Evolutionary conservation across 1,284 basidiomycete species (phyloP).

Genomic region (Kalmanozyma brasiliensis): DNA sequence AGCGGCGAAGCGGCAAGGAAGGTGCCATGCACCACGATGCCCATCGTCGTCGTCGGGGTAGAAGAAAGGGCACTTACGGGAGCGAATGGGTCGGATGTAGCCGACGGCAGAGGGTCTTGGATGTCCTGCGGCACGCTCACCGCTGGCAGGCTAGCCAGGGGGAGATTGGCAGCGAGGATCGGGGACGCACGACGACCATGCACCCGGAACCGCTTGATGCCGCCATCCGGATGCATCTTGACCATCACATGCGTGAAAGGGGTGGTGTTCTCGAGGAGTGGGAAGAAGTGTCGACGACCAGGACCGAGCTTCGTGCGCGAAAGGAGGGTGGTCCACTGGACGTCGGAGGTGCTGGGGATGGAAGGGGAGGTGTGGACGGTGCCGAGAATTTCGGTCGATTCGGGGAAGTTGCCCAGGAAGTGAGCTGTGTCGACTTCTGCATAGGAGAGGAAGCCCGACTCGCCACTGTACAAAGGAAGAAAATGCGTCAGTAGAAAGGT

Average conservation of each 20-base stretch:
- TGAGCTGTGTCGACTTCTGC: constrained; percentile 92
- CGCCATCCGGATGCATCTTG: constrained; percentile 93
- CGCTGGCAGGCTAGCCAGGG: constrained; percentile 25
- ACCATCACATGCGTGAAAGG: constrained; percentile 85
- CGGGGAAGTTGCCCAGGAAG: constrained; percentile 96
- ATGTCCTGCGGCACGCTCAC: constrained; percentile 52
- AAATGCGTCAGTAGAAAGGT: constrained; percentile 1
- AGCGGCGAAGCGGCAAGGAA: constrained; percentile 35
- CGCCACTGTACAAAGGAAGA: constrained; percentile 22
- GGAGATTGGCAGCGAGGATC: constrained; percentile 25
- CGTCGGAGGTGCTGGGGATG: constrained; percentile 31
- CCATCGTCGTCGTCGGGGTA: constrained; percentile 8
- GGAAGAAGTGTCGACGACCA: constrained; percentile 88
- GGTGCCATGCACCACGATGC: constrained; percentile 20
- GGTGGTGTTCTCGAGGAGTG: constrained; percentile 74
- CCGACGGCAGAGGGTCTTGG: constrained; percentile 45
- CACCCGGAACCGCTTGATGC: constrained; percentile 88
- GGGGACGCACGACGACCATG: constrained; percentile 74
- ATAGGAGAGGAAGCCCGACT: constrained; percentile 76
- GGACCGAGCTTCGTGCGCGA: constrained; percentile 84
- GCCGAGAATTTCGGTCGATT: constrained; percentile 81
- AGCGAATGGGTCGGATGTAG: constrained; percentile 34
- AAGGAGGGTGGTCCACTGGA: constrained; percentile 80
- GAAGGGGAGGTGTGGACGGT: constrained; percentile 69
- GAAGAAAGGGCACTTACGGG: constrained; percentile 34